phyloP scores from a whole-genome alignment of 1,284 basidiomycete species.

The Wallemia mellicola region DNA sequence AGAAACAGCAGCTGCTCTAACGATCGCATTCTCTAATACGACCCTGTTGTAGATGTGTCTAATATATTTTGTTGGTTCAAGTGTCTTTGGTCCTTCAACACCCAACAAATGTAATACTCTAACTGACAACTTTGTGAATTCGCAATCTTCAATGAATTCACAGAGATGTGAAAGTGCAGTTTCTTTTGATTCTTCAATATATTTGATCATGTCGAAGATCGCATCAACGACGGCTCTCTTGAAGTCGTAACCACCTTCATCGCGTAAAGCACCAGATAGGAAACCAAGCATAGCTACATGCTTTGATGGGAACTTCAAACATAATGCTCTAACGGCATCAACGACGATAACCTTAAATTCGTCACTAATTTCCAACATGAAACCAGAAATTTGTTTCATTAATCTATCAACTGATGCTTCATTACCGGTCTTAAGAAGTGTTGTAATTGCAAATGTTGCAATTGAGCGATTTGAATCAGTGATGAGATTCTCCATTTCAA shows the following conservation, averaged over 20 bases:
- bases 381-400: constrained; percentile 97
- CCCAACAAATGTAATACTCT: constrained; percentile 85
- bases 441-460: constrained; percentile 96
- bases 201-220: constrained; percentile 99
- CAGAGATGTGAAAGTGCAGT: constrained; percentile 88
- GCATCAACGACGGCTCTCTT: constrained; percentile 97
- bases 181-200: constrained; percentile 79
- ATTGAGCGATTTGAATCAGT: constrained; percentile 86
- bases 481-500: constrained; percentile 92
- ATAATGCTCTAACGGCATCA: constrained; percentile 87
- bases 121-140: constrained; percentile 96
- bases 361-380: constrained; percentile 98
- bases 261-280: constrained; percentile 70
- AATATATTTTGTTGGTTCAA: constrained; percentile 91
- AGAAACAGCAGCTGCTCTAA: constrained; percentile 80
- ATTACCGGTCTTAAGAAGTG: constrained; percentile 95
- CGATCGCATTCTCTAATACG: constrained; percentile 91
- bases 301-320: constrained; percentile 94
- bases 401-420: constrained; percentile 94
- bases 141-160: constrained; percentile 99
- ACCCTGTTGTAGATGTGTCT: constrained; percentile 99
- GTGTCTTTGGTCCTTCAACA: constrained; percentile 78
- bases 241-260: constrained; percentile 98
- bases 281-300: constrained; percentile 83
- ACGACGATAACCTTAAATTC: constrained; percentile 99